phyloP scores from a whole-genome alignment of 768 basidiomycete species.

The Panaeolus cyanescens region DNA sequence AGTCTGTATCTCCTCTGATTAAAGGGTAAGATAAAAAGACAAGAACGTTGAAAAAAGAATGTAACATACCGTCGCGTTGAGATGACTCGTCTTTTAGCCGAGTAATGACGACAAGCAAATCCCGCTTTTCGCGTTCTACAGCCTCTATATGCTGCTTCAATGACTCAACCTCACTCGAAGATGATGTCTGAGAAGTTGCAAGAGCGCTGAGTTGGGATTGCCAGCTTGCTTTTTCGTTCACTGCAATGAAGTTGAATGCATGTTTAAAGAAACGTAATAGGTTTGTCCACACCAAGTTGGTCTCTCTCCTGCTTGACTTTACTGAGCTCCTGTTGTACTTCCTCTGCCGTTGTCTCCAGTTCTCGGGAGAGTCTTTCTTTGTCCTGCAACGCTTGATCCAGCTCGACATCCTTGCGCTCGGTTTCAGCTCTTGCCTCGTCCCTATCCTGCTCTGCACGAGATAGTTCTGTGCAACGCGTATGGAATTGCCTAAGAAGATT shows the following conservation, averaged over 20 bases:
- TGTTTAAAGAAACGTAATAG: neutral
- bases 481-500: conserved; percentile 64
- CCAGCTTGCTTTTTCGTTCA: conserved; percentile 42
- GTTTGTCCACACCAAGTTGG: conserved; percentile 55
- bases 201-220: conserved; percentile 59
- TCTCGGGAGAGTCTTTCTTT: conserved; percentile 63
- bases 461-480: conserved; percentile 55
- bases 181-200: conserved; percentile 59
- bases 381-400: conserved; percentile 85
- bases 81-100: conserved; percentile 75
- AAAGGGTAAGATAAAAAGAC: conserved; percentile 11
- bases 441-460: conserved; percentile 58
- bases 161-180: conserved; percentile 60
- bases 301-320: conserved; percentile 63
- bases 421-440: conserved; percentile 71
- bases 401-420: conserved; percentile 76
- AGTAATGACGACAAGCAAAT: conserved; percentile 81
- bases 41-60: neutral
- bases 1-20: conserved; percentile 70
- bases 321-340: conserved; percentile 55
- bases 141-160: conserved; percentile 69
- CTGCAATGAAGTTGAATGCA: conserved; percentile 24
- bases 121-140: conserved; percentile 87
- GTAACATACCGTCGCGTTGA: conserved; percentile 71
- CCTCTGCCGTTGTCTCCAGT: conserved; percentile 52